These are phyloP conservation scores for Pseudoperonospora humuli DNA, from an alignment of 352 stramenopile genomes.

Conservation along the genomic window DNA sequence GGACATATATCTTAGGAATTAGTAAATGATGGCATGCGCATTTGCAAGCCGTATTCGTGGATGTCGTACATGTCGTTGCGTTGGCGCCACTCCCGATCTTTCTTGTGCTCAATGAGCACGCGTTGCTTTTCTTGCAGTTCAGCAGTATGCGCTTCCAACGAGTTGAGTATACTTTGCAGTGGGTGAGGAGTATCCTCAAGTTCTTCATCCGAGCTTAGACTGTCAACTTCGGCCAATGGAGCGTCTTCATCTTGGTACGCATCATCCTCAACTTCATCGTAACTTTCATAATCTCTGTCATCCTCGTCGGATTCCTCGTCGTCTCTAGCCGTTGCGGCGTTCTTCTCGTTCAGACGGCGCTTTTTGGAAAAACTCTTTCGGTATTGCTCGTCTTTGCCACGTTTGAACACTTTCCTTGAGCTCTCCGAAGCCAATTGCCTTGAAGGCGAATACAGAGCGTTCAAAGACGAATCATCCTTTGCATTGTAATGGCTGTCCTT, in stretches of 20 bases:
- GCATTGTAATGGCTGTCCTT: conserved; percentile 9
- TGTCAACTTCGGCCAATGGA: conserved; percentile 5
- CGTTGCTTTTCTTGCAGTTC: conserved; percentile 39
- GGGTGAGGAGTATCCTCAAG: conserved; percentile 11
- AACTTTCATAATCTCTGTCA: conserved; percentile 17
- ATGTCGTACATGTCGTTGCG: conserved; percentile 3
- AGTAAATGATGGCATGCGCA: conserved; percentile 3
- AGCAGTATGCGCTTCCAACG: conserved; percentile 30
- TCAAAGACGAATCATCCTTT: conserved; percentile 7
- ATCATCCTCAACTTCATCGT: conserved; percentile 18
- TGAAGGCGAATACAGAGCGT: conserved; percentile 1
- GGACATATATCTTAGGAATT: too few relatives aligned
- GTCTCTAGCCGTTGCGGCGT: conserved; percentile 5
- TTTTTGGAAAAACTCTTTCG: conserved; percentile 28
- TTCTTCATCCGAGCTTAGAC: conserved; percentile 18
- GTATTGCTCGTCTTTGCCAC: conserved; percentile 28
- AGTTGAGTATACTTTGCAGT: conserved; percentile 26
- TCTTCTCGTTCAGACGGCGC: conserved; percentile 12
- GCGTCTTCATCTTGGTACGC: conserved; percentile 18
- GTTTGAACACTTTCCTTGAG: conserved; percentile 18
- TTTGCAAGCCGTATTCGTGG: conserved; percentile 10
- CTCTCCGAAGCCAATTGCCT: neutral
- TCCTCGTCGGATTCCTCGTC: conserved; percentile 22
- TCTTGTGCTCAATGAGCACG: conserved; percentile 41
- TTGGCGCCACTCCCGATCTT: conserved; percentile 36